Evolutionary conservation across 805 yeast genomes (phyloP).

Genomic region (Teunomyces barrocoloradensis): DNA sequence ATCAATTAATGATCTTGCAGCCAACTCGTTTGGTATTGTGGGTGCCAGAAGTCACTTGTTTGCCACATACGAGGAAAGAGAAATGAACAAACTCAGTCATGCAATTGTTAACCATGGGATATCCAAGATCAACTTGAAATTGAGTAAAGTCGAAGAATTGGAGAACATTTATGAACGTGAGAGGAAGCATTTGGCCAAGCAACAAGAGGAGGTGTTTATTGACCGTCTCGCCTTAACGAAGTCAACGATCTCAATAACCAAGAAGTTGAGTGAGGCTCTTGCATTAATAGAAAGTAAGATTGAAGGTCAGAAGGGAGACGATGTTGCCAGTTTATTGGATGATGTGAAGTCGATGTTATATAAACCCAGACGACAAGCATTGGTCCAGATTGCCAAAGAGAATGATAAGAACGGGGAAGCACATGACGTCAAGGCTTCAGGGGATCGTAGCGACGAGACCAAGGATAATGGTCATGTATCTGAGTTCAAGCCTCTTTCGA

Average conservation of each 20-base stretch:
- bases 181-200: constrained; percentile 54
- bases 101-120: constrained; percentile 61
- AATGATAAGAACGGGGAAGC: constrained; percentile 8
- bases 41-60: constrained; percentile 80
- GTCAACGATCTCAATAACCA: constrained; percentile 49
- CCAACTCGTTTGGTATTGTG: constrained; percentile 68
- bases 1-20: constrained; percentile 55
- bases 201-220: constrained; percentile 64
- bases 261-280: constrained; percentile 43
- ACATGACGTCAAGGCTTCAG: constrained; percentile 7
- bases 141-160: constrained; percentile 54
- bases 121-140: constrained; percentile 62
- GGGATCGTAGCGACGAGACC: constrained; percentile 2
- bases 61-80: constrained; percentile 78
- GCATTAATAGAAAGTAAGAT: constrained; percentile 11
- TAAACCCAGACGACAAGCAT: constrained; percentile 30
- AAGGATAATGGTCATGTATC: constrained; percentile 11
- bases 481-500: constrained; percentile 34
- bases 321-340: constrained; percentile 18
- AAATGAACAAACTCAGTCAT: constrained; percentile 58
- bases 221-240: constrained; percentile 67
- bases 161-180: constrained; percentile 68
- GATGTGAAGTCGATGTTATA: constrained; percentile 33
- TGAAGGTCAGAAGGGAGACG: constrained; percentile 8
- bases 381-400: constrained; percentile 14